A percentile compares a stretch with the other conserved stretches of the same genome.
These are phyloP conservation scores for Ascoidea asiatica DNA, from an alignment of 805 yeast species.

Conservation along the genomic window DNA sequence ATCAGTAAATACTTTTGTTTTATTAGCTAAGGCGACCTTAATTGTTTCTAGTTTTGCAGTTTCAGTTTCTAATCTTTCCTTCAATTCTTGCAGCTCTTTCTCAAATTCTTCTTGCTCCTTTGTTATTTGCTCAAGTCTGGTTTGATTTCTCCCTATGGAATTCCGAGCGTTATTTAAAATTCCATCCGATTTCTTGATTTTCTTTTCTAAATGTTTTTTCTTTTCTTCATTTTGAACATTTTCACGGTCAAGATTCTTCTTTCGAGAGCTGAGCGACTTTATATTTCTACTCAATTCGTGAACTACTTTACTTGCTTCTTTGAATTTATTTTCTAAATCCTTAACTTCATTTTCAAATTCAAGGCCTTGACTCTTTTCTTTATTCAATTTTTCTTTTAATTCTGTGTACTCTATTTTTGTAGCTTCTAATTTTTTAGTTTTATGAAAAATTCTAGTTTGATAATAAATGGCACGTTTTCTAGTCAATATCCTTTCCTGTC, in stretches of 20 bases:
- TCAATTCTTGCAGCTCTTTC: conserved; percentile 31
- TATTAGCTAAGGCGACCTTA: conserved; percentile 51
- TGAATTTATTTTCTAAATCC: conserved; percentile 16
- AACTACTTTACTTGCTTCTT: conserved; percentile 16
- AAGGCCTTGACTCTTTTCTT: conserved; percentile 28
- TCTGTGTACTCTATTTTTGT: conserved; percentile 25
- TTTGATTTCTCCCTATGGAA: conserved; percentile 28
- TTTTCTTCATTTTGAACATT: conserved; percentile 47
- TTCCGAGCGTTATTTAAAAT: conserved; percentile 33
- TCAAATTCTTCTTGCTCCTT: conserved; percentile 30
- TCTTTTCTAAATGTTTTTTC: conserved; percentile 46
- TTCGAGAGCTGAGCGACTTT: conserved; percentile 17
- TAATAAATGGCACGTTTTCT: conserved; percentile 38
- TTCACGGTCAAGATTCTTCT: conserved; percentile 13
- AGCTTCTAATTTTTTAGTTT: conserved; percentile 24
- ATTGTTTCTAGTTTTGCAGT: conserved; percentile 46
- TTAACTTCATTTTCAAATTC: conserved; percentile 26
- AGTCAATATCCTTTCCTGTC: conserved; percentile 46
- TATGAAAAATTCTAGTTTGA: conserved; percentile 35
- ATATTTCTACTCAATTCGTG: conserved; percentile 12
- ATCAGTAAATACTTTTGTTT: conserved; percentile 55
- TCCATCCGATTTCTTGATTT: conserved; percentile 46
- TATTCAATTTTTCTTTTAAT: conserved; percentile 25
- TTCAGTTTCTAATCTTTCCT: conserved; percentile 34
- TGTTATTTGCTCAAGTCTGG: conserved; percentile 30